Base-by-base conservation (phyloP, 1,139 yeast genomes). In the Candida anutae region DNA sequence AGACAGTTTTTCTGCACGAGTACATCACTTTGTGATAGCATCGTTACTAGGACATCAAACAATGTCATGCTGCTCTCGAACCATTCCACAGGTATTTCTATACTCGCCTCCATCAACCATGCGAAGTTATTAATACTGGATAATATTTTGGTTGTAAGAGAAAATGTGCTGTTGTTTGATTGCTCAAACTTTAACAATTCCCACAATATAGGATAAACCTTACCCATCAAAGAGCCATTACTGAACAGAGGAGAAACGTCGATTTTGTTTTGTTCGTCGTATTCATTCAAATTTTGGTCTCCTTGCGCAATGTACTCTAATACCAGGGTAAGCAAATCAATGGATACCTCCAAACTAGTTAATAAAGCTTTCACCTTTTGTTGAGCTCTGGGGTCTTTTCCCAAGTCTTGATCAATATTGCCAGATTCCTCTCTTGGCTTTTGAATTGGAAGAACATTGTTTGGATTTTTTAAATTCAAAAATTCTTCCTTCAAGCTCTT, bases 311-410 rank as follows among this genome's bases (percentile, higher is more conserved):
- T 46, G 30, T 49, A 77, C 48, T 88, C 96, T 41, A 83, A 70
- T 5, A 78, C 59, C 1, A 90, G 78, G 1, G 95, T 76, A 19
- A 83, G 61, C 21, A 88, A 53, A 46, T 88, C 96, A 22, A 87
- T 56, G 0, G 81, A 63, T 1, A 78, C 65, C 42, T 84, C 94
- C 18, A 82, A 59, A 4, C 81, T 67, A 47, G 75, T 77, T 26
- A 80, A 53, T 27, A 72, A 66, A 23, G 70, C 55, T 39, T 74
- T 68, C 5, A 22, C 16, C 16, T 22, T 22, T 6, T 16, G 15
- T n/a, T 23, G 16, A 15, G 14, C 16, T 12, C 17, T 10, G 4
- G 36, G 28, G 23, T 35, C 38, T 19, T 42, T 39, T 25, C 36
- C 33, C 25, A 42, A 34, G 25, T 40, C 45, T 12, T 36, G 30